Evolutionary conservation across 495 filamentous ascomycete species (phyloP).

Genomic region (Penicillium steckii): DNA sequence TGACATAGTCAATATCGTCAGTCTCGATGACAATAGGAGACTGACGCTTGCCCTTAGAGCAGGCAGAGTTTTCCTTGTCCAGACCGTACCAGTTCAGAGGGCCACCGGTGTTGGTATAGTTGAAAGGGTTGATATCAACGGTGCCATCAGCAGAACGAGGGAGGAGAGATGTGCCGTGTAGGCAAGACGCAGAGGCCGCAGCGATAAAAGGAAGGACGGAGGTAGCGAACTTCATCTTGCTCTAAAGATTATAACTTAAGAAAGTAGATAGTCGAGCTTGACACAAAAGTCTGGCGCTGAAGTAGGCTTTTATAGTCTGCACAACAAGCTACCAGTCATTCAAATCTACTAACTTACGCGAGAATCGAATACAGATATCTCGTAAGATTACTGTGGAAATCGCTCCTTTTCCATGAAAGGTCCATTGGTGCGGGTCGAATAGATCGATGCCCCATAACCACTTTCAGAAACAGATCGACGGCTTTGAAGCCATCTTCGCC

Average conservation of each 20-base stretch:
- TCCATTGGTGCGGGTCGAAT: not conserved
- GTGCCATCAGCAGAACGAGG: slow-evolving; percentile 15
- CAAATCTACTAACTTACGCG: not conserved
- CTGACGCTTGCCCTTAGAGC: slow-evolving; percentile 55
- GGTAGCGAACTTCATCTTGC: slow-evolving; percentile 13
- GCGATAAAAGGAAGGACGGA: slow-evolving; percentile 12
- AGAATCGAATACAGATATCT: no score
- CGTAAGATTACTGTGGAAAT: no score
- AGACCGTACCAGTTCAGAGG: slow-evolving; percentile 61
- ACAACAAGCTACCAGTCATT: not conserved
- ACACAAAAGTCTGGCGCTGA: not conserved
- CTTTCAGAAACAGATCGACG: not conserved
- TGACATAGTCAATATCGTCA: slow-evolving; percentile 22
- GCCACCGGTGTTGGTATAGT: slow-evolving; percentile 50
- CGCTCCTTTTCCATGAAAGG: not conserved
- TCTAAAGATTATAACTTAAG: not conserved
- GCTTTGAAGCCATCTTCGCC: not conserved
- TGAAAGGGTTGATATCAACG: slow-evolving; percentile 16
- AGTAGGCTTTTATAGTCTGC: not conserved
- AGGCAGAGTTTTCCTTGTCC: slow-evolving; percentile 34
- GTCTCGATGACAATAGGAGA: slow-evolving; percentile 62
- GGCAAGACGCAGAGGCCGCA: slow-evolving; percentile 11
- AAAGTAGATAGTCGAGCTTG: not conserved
- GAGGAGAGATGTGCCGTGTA: slow-evolving; percentile 15
- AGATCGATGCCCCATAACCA: not conserved